These are phyloP conservation scores for Aspergillus quadricinctus DNA, from an alignment of 2,329 filamentous ascomycete genomes.

Conservation along the genomic window DNA sequence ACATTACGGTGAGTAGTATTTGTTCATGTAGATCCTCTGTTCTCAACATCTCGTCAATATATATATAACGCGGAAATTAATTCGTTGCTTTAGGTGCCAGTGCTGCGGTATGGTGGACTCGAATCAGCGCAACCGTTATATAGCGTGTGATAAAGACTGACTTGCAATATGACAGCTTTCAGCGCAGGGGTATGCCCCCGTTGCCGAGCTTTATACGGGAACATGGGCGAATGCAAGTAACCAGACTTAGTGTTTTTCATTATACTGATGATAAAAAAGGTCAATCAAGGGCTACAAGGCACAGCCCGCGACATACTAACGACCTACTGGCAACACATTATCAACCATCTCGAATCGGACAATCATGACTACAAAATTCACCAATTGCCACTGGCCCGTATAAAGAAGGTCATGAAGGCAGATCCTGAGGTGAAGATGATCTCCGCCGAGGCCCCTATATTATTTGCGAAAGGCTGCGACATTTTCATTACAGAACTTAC, in stretches of 20 bases:
- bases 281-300: conserved; percentile 89
- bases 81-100: conserved; percentile 54
- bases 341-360: conserved; percentile 90
- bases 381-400: conserved; percentile 91
- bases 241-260: neutral
- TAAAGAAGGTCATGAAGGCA: conserved; percentile 99
- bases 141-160: conserved; percentile 4
- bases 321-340: conserved; percentile 98
- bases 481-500: conserved; percentile 99
- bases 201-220: conserved; percentile 83
- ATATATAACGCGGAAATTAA: conserved; percentile 9
- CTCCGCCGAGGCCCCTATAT: conserved; percentile 91
- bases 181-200: conserved; percentile 80
- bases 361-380: conserved; percentile 98
- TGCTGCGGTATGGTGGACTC: conserved; percentile 54
- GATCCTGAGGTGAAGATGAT: conserved; percentile 99
- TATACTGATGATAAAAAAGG: conserved; percentile 50
- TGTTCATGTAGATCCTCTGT: neutral
- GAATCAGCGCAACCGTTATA: conserved; percentile 1
- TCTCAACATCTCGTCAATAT: neutral
- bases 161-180: conserved; percentile 60
- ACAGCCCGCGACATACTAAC: conserved; percentile 96
- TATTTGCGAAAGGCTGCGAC: conserved; percentile 97
- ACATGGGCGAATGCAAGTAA: conserved; percentile 85
- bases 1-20: conserved; percentile 62